Conservation (phyloP, 108 stramenopile genomes). For the Nitzschia sp. region DNA sequence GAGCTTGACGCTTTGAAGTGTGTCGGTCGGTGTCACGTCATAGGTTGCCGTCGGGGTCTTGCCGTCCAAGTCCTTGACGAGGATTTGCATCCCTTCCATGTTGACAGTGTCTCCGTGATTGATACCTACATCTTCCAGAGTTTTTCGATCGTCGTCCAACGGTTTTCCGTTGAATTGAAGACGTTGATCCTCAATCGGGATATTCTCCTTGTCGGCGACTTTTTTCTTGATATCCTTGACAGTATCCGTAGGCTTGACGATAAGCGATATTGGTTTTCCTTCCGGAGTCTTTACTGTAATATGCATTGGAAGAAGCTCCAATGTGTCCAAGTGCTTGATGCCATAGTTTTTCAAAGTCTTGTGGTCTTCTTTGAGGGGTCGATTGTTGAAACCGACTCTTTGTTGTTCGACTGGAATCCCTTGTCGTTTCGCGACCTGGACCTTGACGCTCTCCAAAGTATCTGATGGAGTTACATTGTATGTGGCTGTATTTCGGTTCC, state of each 20-base stretch:
- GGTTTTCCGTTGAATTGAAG: background rate
- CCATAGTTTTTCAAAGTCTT: conserved; percentile 21
- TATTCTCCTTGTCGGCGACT: conserved; percentile 12
- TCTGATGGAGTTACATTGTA: conserved; percentile 22
- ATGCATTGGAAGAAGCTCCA: conserved; percentile 12
- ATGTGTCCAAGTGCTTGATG: conserved; percentile 13
- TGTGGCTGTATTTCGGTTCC: conserved; percentile 9
- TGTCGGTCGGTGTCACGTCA: conserved; percentile 22
- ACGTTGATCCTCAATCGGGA: conserved; percentile 18
- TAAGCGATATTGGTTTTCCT: conserved; percentile 6
- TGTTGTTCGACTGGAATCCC: conserved; percentile 23
- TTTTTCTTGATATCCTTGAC: conserved; percentile 22
- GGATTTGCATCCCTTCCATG: conserved; percentile 30
- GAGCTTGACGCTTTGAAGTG: conserved; percentile 26
- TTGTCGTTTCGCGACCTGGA: conserved; percentile 5
- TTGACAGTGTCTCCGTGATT: conserved; percentile 14
- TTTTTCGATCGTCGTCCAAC: conserved; percentile 3
- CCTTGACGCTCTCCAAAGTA: conserved; percentile 29
- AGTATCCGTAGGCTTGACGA: conserved; percentile 15
- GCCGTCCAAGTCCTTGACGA: conserved; percentile 24
- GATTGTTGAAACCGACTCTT: conserved; percentile 11
- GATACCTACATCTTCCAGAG: conserved; percentile 22
- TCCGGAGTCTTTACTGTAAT: conserved; percentile 19
- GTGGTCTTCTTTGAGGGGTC: conserved; percentile 10
- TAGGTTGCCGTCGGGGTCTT: background rate